These are phyloP conservation scores for Claviceps quebecensis DNA, from an alignment of 2,329 filamentous ascomycete genomes.

Conservation along the genomic window DNA sequence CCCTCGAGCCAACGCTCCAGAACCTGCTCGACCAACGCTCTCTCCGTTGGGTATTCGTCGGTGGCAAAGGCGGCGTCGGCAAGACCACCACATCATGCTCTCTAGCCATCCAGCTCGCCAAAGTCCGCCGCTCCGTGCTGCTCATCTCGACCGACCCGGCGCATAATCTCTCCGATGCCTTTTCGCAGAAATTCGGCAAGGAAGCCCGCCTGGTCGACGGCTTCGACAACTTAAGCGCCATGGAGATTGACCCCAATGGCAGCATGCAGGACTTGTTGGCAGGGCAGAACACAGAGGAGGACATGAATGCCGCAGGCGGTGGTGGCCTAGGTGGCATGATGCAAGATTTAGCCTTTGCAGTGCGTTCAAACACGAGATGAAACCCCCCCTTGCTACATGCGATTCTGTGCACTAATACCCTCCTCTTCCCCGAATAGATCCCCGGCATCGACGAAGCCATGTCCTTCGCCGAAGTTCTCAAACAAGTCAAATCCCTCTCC, in stretches of 20 bases:
- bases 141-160: constrained; percentile 97
- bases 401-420: neutral
- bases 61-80: constrained; percentile 94
- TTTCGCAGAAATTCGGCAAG: constrained; percentile 98
- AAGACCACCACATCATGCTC: constrained; percentile 99
- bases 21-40: constrained; percentile 89
- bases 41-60: constrained; percentile 97
- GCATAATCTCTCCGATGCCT: constrained; percentile 95
- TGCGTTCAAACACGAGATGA: constrained; percentile 26
- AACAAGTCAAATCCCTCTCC: constrained; percentile 96
- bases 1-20: constrained; percentile 84
- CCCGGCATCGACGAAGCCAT: constrained; percentile 98
- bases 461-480: constrained; percentile 98
- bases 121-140: constrained; percentile 85
- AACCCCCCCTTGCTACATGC: neutral
- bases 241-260: constrained; percentile 98
- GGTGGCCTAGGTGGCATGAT: constrained; percentile 85
- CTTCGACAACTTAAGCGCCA: constrained; percentile 86
- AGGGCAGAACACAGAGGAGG: constrained; percentile 59
- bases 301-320: constrained; percentile 52
- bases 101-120: constrained; percentile 92
- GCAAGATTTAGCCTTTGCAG: constrained; percentile 93
- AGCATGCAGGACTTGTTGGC: constrained; percentile 91
- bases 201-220: constrained; percentile 86
- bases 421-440: constrained; percentile 42